phyloP scores from a whole-genome alignment of 2,329 filamentous ascomycete genomes.

The Xylaria multiplex region DNA sequence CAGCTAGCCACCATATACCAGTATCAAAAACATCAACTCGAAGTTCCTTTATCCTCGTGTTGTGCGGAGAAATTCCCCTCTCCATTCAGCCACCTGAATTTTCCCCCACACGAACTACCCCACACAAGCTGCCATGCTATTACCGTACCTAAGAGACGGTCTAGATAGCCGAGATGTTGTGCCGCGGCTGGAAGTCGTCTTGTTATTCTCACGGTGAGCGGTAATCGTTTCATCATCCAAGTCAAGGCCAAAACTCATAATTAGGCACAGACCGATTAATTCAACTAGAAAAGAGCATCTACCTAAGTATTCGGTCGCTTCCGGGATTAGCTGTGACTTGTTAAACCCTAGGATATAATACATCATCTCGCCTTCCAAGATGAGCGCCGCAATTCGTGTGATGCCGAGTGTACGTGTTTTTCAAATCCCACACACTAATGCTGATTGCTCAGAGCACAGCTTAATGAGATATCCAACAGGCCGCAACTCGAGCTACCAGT shows the following conservation, averaged over 20 bases:
- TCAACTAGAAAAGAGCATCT: neutral
- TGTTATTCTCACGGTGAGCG: neutral
- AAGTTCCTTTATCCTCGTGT: conserved; percentile 5
- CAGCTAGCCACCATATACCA: neutral
- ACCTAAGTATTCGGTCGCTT: neutral
- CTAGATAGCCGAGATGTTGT: conserved; percentile 23
- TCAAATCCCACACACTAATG: neutral
- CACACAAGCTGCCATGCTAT: conserved; percentile 24
- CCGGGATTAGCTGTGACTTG: neutral
- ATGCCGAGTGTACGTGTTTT: conserved; percentile 50
- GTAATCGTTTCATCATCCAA: conserved; percentile 9
- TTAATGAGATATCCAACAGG: conserved; percentile 51
- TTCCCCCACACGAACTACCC: conserved; percentile 28
- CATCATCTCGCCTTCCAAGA: conserved; percentile 32
- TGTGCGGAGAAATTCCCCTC: conserved; percentile 23
- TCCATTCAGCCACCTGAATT: conserved; percentile 15
- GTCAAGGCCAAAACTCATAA: conserved; percentile 2
- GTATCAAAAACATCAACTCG: neutral
- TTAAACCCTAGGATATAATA: neutral
- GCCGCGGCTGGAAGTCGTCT: conserved; percentile 19
- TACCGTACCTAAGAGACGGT: neutral
- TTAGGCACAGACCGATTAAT: neutral
- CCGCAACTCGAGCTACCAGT: conserved; percentile 72
- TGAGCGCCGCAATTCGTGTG: conserved; percentile 50
- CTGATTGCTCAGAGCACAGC: neutral